Conservation (phyloP, 176 grass and related monocot species). For the Musa troglodytarum region DNA sequence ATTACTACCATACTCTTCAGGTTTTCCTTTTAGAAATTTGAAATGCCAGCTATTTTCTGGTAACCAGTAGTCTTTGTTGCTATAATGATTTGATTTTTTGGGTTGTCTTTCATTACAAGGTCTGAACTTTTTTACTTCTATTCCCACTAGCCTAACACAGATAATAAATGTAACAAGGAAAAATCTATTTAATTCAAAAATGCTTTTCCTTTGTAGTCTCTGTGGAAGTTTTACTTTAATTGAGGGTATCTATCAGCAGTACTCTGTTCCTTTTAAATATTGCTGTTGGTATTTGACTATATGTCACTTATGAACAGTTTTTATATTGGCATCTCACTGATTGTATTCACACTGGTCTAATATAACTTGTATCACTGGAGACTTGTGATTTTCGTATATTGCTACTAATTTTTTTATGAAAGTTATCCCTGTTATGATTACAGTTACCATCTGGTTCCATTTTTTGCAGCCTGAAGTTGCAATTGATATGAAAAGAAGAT, state of each 20-base stretch:
- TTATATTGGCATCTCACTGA: too few relatives aligned
- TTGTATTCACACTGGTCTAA: too few relatives aligned
- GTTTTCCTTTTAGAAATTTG: slow-evolving; percentile 22
- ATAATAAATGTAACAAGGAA: too few relatives aligned
- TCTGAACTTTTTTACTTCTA: too few relatives aligned
- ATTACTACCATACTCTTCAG: slow-evolving; percentile 48
- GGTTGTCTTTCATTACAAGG: not conserved
- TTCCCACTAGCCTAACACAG: too few relatives aligned
- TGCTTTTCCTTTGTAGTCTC: too few relatives aligned
- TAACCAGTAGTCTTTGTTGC: not conserved
- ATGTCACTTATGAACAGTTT: too few relatives aligned
- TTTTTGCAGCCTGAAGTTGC: slow-evolving; percentile 59
- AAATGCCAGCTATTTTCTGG: not conserved
- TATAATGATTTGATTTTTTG: not conserved
- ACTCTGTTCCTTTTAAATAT: not conserved
- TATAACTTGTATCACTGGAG: not conserved
- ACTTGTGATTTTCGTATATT: not conserved
- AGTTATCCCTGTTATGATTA: not conserved
- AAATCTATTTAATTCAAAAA: too few relatives aligned
- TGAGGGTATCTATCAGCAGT: not conserved
- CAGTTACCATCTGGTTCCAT: not conserved
- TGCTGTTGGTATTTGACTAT: not conserved
- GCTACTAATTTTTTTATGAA: not conserved
- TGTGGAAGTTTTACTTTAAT: not conserved
- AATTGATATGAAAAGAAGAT: slow-evolving; percentile 98